Base-by-base conservation (phyloP, 2,329 filamentous ascomycete species). In the Aspergillus alliaceus region DNA sequence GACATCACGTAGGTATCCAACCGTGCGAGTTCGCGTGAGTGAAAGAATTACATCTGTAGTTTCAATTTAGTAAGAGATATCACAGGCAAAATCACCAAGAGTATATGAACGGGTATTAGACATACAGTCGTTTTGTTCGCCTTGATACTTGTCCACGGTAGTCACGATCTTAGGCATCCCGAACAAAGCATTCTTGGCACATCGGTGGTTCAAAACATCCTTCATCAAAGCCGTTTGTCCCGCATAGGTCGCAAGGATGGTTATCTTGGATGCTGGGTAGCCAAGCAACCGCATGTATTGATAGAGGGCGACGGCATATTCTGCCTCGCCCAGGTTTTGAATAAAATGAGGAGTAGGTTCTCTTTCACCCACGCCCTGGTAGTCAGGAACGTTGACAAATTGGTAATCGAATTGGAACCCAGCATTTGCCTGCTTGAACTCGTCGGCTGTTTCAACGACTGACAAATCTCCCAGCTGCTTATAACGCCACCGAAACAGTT, bases 141-240 rank as follows among this genome's bases (percentile, higher is more conserved):
- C 96, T 79, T 99, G 95, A 70, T 98, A 99, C 74, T 96, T 97
- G 79, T 99, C 95, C 61, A 99, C 93, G 5, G 96, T 99, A 3
- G 91, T 93, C 27, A 99, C 91, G 53, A 90, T 88, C 74, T 88
- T 90, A 18, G 95, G 95, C 74, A 96, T 79, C 8, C 93, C 93
- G 75, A 99, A 99, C 20, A 98, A 79, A 2, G 87, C 79, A 66
- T 92, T 96, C 66, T 85, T 89, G 35, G 87, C 88, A 74, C 95
- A 99, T 57, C 95, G 84, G 70, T 96, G 90, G 14, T 79, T 80
- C 51, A 99, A 77, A 3, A 99, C 91, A 73, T 99, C 93, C 66
- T 84, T 88, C 59, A 99, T 90, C 66, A 99, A 80, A 31, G 93
- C 91, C 58, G 88, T 84, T 72, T 99, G 95, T 3, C 95, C 95